Evolutionary conservation across 2,329 filamentous ascomycete species (phyloP), one percentile per base, ranked within the genome.

Genomic region (Plectosphaerella sp.): DNA sequence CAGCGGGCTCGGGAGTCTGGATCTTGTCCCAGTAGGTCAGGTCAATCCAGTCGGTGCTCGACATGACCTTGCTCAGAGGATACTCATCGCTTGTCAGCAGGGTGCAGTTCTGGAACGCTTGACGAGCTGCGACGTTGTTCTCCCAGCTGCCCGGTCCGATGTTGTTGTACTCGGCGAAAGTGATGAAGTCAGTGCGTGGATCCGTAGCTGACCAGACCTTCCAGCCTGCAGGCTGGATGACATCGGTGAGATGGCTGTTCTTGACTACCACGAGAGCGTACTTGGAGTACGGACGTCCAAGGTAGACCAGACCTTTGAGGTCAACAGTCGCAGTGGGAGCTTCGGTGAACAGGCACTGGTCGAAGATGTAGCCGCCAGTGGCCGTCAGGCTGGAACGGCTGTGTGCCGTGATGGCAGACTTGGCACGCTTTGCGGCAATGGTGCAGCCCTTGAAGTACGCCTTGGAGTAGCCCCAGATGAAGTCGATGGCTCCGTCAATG

Each of bases 181-280:
- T 67, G 15, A 81, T 75, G 54, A 75, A 58, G 25, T 71, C 73
- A 3, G 77, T 82, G 25, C 57, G 65, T 43, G 68, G 69, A 20
- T 52, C 49, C 7, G 47, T 52, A 4, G 52, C 37, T 8, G 48
- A 64, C 80, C 80, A 83, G 24, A 67, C 58, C 16, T 63, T 63
- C 78, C 80, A 83, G 2, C 79, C 79, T 6, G 71, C 70, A 9
- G 65, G 54, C 52, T 80, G 78, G 57, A 84, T 72, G 18, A 82
- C 74, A n/a, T 67, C 65, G 8, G 66, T 66, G 54, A 84, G 61
- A 8, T 61, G 59, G 4, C 73, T 75, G 25, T 71, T 67, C 63
- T 81, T 78, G 62, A 80, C 73, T 11, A 73, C 69, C 15, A 81
- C 77, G n/a, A 74, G 65, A 10, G 78, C 72, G 53, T 75, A 80